A percentile compares a stretch with the other conserved stretches of the same genome.
These are phyloP conservation scores for Roridomyces roridus DNA, from an alignment of 768 basidiomycete genomes.

Conservation along the genomic window DNA sequence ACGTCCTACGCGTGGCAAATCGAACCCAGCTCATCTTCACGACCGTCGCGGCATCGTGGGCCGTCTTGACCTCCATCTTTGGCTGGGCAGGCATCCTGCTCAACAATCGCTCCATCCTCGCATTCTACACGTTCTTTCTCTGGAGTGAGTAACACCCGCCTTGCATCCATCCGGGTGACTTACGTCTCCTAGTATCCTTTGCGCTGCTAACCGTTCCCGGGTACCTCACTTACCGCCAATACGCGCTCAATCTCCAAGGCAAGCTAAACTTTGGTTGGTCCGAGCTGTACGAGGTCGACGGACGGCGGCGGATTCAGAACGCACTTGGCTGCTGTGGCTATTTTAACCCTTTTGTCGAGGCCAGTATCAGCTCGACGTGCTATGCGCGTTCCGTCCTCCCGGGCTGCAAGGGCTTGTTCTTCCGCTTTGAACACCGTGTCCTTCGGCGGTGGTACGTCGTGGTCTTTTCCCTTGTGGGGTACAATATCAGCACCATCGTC, in stretches of 20 bases:
- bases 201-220: slow-evolving; percentile 77
- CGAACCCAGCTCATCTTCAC: slow-evolving; percentile 42
- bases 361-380: slow-evolving; percentile 73
- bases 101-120: slow-evolving; percentile 61
- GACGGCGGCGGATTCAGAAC: slow-evolving; percentile 72
- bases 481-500: slow-evolving; percentile 69
- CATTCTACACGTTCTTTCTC: slow-evolving; percentile 75
- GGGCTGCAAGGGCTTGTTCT: slow-evolving; percentile 74
- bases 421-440: slow-evolving; percentile 59
- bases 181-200: slow-evolving; percentile 60
- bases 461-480: slow-evolving; percentile 69
- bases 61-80: slow-evolving; percentile 35
- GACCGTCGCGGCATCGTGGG: slow-evolving; percentile 39
- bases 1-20: slow-evolving; percentile 37
- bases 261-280: slow-evolving; percentile 83
- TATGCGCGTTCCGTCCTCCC: slow-evolving; percentile 73
- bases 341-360: slow-evolving; percentile 81
- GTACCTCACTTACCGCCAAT: slow-evolving; percentile 77
- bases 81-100: slow-evolving; percentile 36
- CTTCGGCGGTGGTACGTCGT: slow-evolving; percentile 69
- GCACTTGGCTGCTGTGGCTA: slow-evolving; percentile 82
- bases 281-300: slow-evolving; percentile 57
- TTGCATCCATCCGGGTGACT: too few species aligned
- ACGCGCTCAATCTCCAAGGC: slow-evolving; percentile 66
- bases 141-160: slow-evolving; percentile 46